Conservation (phyloP, 1,139 yeast species). For the Blastobotrys malaysiensis region DNA sequence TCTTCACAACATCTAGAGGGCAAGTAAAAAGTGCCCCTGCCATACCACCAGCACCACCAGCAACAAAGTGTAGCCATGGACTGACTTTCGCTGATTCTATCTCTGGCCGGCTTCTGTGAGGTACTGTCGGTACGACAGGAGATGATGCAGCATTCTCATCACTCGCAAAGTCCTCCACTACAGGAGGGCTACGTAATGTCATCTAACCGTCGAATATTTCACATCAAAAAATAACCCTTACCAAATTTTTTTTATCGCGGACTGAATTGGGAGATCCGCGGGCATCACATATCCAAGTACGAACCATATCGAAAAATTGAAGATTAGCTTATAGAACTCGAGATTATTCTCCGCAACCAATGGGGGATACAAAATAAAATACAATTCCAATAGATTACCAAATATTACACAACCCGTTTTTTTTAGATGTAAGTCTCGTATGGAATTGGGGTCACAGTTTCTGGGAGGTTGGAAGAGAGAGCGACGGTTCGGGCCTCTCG, state of each 20-base stretch:
- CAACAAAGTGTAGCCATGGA: conserved; percentile 95
- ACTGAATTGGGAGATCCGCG: neutral
- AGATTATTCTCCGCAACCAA: neutral
- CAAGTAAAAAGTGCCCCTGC: conserved; percentile 92
- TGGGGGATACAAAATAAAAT: neutral
- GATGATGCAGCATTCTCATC: conserved; percentile 18
- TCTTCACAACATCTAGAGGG: conserved; percentile 94
- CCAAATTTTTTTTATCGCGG: neutral
- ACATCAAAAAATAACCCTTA: neutral
- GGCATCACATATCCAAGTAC: neutral
- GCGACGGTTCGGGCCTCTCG: conserved; percentile 84
- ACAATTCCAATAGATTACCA: neutral
- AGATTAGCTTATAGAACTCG: too few relatives aligned
- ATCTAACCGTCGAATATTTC: neutral
- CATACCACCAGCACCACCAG: conserved; percentile 99
- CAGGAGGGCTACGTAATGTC: conserved; percentile 13
- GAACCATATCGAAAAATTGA: too few relatives aligned
- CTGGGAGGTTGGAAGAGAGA: conserved; percentile 75
- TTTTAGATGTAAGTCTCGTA: conserved; percentile 95
- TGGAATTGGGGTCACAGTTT: conserved; percentile 98
- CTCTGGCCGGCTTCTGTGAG: conserved; percentile 14
- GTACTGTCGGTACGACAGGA: conserved; percentile 24
- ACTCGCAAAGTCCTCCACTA: conserved; percentile 20
- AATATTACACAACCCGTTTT: neutral
- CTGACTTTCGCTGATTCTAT: conserved; percentile 35